A percentile compares a stretch with the other conserved stretches of the same genome.
Conservation (phyloP, 352 stramenopile genomes). For the Globisporangium takayamanum region DNA sequence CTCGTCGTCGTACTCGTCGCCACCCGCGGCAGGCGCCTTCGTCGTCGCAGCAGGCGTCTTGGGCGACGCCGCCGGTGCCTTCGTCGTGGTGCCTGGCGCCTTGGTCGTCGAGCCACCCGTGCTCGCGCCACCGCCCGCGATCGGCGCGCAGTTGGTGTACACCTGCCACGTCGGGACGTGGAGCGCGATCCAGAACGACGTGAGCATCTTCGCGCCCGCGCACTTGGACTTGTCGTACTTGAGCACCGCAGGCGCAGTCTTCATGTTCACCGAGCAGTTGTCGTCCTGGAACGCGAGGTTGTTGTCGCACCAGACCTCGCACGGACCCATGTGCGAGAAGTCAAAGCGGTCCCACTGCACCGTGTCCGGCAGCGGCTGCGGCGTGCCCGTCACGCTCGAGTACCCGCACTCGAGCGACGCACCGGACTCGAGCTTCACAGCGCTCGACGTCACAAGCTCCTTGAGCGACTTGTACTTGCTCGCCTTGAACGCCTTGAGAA, state of each 20-base stretch:
- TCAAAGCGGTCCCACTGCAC: slow-evolving; percentile 38
- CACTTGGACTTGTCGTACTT: slow-evolving; percentile 38
- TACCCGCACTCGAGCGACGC: slow-evolving; percentile 34
- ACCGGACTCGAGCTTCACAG: slow-evolving; percentile 18
- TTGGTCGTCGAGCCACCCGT: slow-evolving; percentile 6
- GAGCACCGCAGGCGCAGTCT: slow-evolving; percentile 20
- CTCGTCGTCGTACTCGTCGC: slow-evolving; percentile 4
- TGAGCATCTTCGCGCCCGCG: slow-evolving; percentile 26
- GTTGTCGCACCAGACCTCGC: slow-evolving; percentile 47
- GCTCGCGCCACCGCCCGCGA: slow-evolving; percentile 17
- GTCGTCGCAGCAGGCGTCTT: slow-evolving; percentile 9
- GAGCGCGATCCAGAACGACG: slow-evolving; percentile 31
- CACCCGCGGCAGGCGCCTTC: slow-evolving; percentile 7
- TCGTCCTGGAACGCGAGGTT: slow-evolving; percentile 30
- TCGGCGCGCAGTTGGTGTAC: slow-evolving; percentile 39
- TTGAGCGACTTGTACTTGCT: slow-evolving; percentile 40
- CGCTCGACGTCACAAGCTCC: slow-evolving; percentile 19
- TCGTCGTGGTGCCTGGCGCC: slow-evolving; percentile 6
- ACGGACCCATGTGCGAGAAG: slow-evolving; percentile 32
- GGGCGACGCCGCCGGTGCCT: slow-evolving; percentile 6
- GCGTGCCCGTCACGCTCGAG: slow-evolving; percentile 24
- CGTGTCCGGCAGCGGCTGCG: slow-evolving; percentile 24
- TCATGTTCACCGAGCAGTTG: slow-evolving; percentile 33
- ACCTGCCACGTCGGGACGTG: slow-evolving; percentile 39
- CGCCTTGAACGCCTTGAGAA: slow-evolving; percentile 1